A percentile compares a stretch with the other conserved stretches of the same genome.
Evolutionary conservation across 1,284 basidiomycete genomes (phyloP).

Genomic region (Trametes versicolor): DNA sequence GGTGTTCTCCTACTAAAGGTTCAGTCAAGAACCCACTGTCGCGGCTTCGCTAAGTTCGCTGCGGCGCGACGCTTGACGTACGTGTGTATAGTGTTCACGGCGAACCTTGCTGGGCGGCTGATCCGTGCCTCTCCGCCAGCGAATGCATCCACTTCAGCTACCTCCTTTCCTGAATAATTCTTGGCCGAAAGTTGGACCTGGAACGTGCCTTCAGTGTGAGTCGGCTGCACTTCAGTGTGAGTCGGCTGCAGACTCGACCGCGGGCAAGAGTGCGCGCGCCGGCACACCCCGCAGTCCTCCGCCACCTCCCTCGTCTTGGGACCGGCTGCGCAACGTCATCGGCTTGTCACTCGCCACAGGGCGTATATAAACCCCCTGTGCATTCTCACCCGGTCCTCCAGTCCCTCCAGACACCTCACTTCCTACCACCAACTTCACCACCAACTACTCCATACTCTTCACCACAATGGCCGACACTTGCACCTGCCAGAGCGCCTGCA

Average conservation of each 20-base stretch:
- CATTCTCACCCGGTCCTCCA: background rate
- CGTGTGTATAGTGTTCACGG: background rate
- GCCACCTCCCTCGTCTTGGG: background rate
- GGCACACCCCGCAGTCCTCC: background rate
- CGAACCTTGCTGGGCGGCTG: background rate
- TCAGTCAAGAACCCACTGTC: background rate
- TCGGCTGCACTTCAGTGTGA: background rate
- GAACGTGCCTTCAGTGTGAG: background rate
- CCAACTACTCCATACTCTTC: background rate
- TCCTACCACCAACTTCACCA: slow-evolving; percentile 3
- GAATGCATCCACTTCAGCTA: background rate
- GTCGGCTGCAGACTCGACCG: background rate
- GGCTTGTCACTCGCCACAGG: background rate
- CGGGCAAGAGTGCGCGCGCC: background rate
- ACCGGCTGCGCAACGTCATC: background rate
- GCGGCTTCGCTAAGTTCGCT: background rate
- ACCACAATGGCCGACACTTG: slow-evolving; percentile 34
- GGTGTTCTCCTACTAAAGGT: slow-evolving; percentile 1
- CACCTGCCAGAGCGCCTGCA: slow-evolving; percentile 41
- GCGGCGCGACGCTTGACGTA: slow-evolving; percentile 1
- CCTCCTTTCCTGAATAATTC: background rate
- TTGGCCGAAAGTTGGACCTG: background rate
- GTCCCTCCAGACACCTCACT: background rate
- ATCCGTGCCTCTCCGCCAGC: background rate
- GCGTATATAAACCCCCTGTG: slow-evolving; percentile 6